phyloP scores from a whole-genome alignment of 2,329 filamentous ascomycete genomes.

The Trichophyton equinum region DNA sequence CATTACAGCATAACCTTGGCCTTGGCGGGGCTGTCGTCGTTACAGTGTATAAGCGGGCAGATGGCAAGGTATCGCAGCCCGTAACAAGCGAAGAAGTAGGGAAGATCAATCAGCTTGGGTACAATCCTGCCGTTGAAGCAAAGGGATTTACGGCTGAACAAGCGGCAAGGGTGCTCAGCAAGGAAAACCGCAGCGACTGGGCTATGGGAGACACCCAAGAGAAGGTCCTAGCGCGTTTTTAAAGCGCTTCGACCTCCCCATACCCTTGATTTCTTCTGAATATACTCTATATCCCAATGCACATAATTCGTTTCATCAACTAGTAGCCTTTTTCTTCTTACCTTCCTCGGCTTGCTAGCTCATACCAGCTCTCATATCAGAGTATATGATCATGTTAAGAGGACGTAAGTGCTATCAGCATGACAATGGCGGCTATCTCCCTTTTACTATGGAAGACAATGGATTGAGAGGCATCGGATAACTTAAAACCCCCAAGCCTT shows the following conservation, averaged over 20 bases:
- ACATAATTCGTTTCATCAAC: too few species aligned
- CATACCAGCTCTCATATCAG: too few species aligned
- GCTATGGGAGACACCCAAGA: conserved; percentile 62
- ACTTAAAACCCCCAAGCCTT: too few species aligned
- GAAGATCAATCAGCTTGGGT: conserved; percentile 58
- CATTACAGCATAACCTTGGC: conserved; percentile 85
- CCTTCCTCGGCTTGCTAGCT: too few species aligned
- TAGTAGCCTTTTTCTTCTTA: too few species aligned
- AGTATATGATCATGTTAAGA: too few species aligned
- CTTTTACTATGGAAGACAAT: too few species aligned
- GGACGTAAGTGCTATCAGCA: too few species aligned
- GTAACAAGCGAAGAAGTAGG: conserved; percentile 54
- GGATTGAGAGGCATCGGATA: too few species aligned
- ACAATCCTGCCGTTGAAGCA: conserved; percentile 83
- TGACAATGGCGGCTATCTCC: too few species aligned
- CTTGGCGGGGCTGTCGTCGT: conserved; percentile 84
- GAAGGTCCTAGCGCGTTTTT: conserved; percentile 61
- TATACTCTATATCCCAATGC: too few species aligned
- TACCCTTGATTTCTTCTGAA: background rate
- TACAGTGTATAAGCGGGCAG: conserved; percentile 74
- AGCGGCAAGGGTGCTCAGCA: conserved; percentile 55
- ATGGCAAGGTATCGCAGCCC: conserved; percentile 52
- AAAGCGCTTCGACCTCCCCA: conserved; percentile 4
- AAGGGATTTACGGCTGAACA: conserved; percentile 76
- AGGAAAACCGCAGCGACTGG: conserved; percentile 57